Conservation (phyloP, 2,329 filamentous ascomycete species). For the Fusarium bulbicola region DNA sequence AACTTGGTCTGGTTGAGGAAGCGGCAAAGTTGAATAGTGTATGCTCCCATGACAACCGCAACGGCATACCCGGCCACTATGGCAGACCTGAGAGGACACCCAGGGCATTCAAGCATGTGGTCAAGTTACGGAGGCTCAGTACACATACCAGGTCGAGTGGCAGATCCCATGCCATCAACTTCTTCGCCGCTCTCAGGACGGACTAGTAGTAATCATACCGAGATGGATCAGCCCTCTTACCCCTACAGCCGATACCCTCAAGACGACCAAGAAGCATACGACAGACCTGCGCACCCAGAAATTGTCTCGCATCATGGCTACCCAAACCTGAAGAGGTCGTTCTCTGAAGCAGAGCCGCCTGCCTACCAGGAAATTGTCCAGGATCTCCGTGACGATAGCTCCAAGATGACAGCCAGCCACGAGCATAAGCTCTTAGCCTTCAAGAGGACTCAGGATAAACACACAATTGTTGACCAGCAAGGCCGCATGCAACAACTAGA, state of each 20-base stretch:
- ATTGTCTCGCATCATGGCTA: slow-evolving; percentile 62
- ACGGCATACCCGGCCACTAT: slow-evolving; percentile 69
- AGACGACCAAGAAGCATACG: slow-evolving; percentile 64
- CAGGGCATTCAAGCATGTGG: slow-evolving; percentile 66
- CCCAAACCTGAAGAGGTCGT: slow-evolving; percentile 65
- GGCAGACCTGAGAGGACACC: slow-evolving; percentile 70
- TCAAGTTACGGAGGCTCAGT: slow-evolving; percentile 65
- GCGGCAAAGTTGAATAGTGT: slow-evolving; percentile 44
- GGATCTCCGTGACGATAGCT: slow-evolving; percentile 66
- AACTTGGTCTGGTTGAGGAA: slow-evolving; percentile 37
- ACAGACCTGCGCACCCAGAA: slow-evolving; percentile 59
- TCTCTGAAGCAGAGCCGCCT: slow-evolving; percentile 63
- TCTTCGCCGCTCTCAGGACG: slow-evolving; percentile 59
- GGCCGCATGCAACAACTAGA: slow-evolving; percentile 70
- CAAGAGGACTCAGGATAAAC: slow-evolving; percentile 65
- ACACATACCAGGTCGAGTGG: slow-evolving; percentile 62
- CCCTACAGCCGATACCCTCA: slow-evolving; percentile 64
- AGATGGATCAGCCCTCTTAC: slow-evolving; percentile 61
- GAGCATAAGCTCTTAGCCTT: slow-evolving; percentile 70
- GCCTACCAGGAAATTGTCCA: slow-evolving; percentile 70
- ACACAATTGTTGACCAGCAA: slow-evolving; percentile 67
- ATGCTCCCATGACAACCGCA: slow-evolving; percentile 70
- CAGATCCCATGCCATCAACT: slow-evolving; percentile 58
- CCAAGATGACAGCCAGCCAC: slow-evolving; percentile 66
- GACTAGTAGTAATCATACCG: slow-evolving; percentile 59